phyloP scores from a whole-genome alignment of 768 basidiomycete genomes.

The Mycena floridula region DNA sequence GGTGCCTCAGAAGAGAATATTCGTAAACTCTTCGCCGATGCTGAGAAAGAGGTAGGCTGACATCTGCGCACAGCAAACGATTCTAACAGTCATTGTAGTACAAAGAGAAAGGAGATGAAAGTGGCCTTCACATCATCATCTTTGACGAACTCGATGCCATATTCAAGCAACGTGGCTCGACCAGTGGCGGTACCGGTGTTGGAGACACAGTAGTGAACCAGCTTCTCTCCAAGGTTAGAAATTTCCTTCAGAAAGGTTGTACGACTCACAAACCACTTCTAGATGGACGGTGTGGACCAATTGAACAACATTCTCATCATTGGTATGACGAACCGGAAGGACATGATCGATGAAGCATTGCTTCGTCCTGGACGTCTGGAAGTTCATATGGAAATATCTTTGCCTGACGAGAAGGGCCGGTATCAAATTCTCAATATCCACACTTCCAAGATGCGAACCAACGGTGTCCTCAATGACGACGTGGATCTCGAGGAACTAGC shows the following conservation, averaged over 20 bases:
- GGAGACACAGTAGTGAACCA: slow-evolving; percentile 99
- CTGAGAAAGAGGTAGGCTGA: slow-evolving; percentile 80
- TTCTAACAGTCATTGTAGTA: too few species aligned
- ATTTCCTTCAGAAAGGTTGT: slow-evolving; percentile 6
- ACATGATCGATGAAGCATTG: slow-evolving; percentile 99
- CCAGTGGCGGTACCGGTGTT: slow-evolving; percentile 87
- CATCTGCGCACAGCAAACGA: too few species aligned
- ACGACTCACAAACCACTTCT: not conserved
- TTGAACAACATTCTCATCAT: slow-evolving; percentile 99
- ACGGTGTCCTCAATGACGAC: slow-evolving; percentile 82
- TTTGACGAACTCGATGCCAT: slow-evolving; percentile 99
- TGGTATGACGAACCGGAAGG: slow-evolving; percentile 97
- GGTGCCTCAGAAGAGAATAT: slow-evolving; percentile 98
- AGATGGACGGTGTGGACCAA: slow-evolving; percentile 99
- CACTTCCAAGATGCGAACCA: slow-evolving; percentile 88
- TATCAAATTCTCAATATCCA: slow-evolving; percentile 94
- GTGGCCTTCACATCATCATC: slow-evolving; percentile 97
- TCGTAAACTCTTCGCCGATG: slow-evolving; percentile 95
- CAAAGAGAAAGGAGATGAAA: slow-evolving; percentile 96
- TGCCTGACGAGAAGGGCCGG: slow-evolving; percentile 91
- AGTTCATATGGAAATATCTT: slow-evolving; percentile 98
- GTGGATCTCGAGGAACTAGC: slow-evolving; percentile 85
- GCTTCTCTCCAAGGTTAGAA: slow-evolving; percentile 89
- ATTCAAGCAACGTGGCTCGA: slow-evolving; percentile 97
- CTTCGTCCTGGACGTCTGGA: slow-evolving; percentile 97